A percentile compares a stretch with the other conserved stretches of the same genome.
Conservation (phyloP, 108 stramenopile species). For the Conticribra weissflogii region DNA sequence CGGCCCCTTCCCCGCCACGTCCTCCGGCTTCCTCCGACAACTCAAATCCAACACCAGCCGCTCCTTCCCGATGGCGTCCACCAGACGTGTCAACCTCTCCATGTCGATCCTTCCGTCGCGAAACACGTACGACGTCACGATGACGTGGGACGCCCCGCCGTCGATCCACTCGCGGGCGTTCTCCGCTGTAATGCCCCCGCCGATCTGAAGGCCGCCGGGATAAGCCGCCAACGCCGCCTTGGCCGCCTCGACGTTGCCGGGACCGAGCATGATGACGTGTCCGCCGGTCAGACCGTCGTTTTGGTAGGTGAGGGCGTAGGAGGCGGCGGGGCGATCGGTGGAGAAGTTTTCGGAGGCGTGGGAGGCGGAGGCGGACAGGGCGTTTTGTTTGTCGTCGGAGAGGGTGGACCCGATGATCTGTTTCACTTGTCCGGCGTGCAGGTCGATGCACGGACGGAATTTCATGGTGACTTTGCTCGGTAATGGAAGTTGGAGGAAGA, state of each 20-base stretch:
- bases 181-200: constrained; percentile 90
- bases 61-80: constrained; percentile 77
- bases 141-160: constrained; percentile 94
- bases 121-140: constrained; percentile 97
- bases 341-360: constrained; percentile 82
- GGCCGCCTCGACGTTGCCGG: constrained; percentile 90
- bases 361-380: constrained; percentile 6
- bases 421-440: constrained; percentile 97
- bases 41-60: constrained; percentile 93
- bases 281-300: constrained; percentile 86
- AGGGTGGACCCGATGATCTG: constrained; percentile 98
- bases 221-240: constrained; percentile 79
- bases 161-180: constrained; percentile 90
- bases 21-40: constrained; percentile 72
- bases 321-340: constrained; percentile 73
- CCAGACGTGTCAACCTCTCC: constrained; percentile 74
- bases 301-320: constrained; percentile 83
- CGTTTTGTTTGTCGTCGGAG: constrained; percentile 45
- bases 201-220: constrained; percentile 92
- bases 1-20: constrained; percentile 41
- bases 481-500: too few species aligned
- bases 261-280: constrained; percentile 98
- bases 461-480: too few species aligned
- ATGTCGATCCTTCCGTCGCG: constrained; percentile 80
- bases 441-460: constrained; percentile 98